Base-by-base conservation (phyloP, 2,329 filamentous ascomycete species). In the Zalaria obscura region DNA sequence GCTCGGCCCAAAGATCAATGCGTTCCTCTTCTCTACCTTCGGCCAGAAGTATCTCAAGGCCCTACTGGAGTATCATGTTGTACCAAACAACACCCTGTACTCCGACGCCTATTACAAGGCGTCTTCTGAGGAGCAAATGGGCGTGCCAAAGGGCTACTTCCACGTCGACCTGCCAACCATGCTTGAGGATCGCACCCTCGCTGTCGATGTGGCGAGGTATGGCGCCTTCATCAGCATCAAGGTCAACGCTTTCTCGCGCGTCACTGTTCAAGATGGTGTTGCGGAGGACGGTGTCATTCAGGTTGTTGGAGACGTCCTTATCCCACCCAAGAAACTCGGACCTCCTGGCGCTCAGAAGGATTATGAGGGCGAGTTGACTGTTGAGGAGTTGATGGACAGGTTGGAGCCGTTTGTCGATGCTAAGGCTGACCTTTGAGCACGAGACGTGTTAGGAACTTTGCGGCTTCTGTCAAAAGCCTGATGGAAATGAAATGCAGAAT, bases 201-300 rank as follows among this genome's bases (percentile, higher is more conserved):
- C 73, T 27, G 72, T 94, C 32, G 85, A 93, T 54, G 72, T 93
- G 35, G 70, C 69, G 3, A 66, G 72, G 9, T 80, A 73, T 52
- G 76, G 75, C n/a, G 75, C 80, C 1, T 77, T 82, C 52, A 75
- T 82, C 40, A 70, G 62, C 4, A 78, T 94, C 46, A 76, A 76
- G 56, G 70, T 93, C 53, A 94, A 94, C 53, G 83, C 78, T 9
- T 80, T 78, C 50, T 67, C 70, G 3, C 66, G 66, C 5, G 81
- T 93, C 1, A 66, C 67, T 0, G 65, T 84, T 5, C 67, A 78
- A 47, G 86, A 94, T 55, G 79, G 70, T 0, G 60, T 91, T 42
- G 82, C 80, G 0, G 74, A 71, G 53, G 83, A 94, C 55, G 88
- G 88, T 28, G 86, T 89, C 9, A 73, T 93, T 32, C 88, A 94